Percentiles rank a stretch among this genome's conserved stretches.
These are phyloP conservation scores for Withania somnifera DNA, from an alignment of 305 asterid genomes.

Conservation along the genomic window DNA sequence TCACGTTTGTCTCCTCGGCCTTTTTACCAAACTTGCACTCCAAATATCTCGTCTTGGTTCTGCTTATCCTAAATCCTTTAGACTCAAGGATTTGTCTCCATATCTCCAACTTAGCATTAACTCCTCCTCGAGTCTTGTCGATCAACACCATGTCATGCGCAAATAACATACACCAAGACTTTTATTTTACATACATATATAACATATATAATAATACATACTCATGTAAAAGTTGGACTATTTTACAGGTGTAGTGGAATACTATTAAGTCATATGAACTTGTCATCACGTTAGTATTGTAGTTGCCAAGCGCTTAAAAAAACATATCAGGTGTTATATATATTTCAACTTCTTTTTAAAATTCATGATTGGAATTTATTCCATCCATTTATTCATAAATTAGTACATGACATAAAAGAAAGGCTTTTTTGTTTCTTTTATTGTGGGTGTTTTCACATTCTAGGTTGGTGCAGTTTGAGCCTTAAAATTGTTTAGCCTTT, in stretches of 20 bases:
- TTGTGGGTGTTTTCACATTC: not conserved
- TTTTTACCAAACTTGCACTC: no score
- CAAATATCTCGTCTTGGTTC: no score
- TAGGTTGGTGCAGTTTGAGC: not conserved
- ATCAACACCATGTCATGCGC: no score
- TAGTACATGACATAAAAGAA: not conserved
- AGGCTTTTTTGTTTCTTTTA: not conserved
- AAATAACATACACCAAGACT: no score
- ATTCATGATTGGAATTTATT: not conserved
- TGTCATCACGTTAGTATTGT: not conserved
- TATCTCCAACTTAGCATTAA: no score
- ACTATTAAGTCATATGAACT: not conserved
- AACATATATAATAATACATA: not conserved
- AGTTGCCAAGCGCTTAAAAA: not conserved
- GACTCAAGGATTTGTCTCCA: no score
- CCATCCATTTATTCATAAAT: not conserved
- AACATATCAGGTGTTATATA: not conserved
- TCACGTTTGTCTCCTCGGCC: no score
- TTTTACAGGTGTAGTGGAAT: not conserved
- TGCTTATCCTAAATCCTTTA: no score
- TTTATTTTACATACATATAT: no score
- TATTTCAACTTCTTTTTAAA: not conserved
- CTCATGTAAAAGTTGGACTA: not conserved
- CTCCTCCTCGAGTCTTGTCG: no score
- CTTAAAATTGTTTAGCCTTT: not conserved